Evolutionary conservation across 257 asterid species (phyloP), one percentile per base, ranked within the genome.

Genomic region (Galeopsis tetrahit): DNA sequence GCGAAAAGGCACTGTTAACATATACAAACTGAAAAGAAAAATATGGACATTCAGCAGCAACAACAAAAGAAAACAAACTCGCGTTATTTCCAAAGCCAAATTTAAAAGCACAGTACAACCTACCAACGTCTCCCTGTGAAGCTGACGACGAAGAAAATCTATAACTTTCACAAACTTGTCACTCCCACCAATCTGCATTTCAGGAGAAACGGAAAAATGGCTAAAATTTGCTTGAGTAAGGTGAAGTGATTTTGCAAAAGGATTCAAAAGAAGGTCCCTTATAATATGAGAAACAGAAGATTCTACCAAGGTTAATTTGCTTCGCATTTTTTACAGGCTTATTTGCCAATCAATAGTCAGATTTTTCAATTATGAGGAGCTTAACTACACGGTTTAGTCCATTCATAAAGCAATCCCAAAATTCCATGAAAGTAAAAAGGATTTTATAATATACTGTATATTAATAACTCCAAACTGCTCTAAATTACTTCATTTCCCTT

Each of bases 1-100:
- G 99, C 6, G 97, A 92, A 85, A 95, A 92, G 68, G 96, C 96
- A 59, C 99, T 92, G 92, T 95, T 95, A 71, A 92, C 95, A 74
- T 95, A 92, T 60, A 94, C 99, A 88, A 94, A 94, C 99, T 89
- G 77, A 57, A 70, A 31, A 71, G 57, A 33, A 70, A 53, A 3
- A 7, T 0, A 61, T 69, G 33, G 17, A 66, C 34, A 72, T 40
- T 77, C 61, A 79, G 74, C 58, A 57, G 66, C 71, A 69, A 31
- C 7, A 52, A 8, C 7, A 35, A 15, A 1, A 46, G 0, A n/a
- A 52, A 13, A 46, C 43, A 44, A 44, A 73, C 17, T 34, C 61
- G 61, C 4, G 28, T 21, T 21, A 74, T 32, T 39, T 9, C 21
- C 15, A 28, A 69, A 46, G 67, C 49, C 57, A 56, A 4, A 48